Evolutionary conservation across 352 stramenopile genomes (phyloP), one percentile per base, ranked within the genome.

Genomic region (Globisporangium splendens): DNA sequence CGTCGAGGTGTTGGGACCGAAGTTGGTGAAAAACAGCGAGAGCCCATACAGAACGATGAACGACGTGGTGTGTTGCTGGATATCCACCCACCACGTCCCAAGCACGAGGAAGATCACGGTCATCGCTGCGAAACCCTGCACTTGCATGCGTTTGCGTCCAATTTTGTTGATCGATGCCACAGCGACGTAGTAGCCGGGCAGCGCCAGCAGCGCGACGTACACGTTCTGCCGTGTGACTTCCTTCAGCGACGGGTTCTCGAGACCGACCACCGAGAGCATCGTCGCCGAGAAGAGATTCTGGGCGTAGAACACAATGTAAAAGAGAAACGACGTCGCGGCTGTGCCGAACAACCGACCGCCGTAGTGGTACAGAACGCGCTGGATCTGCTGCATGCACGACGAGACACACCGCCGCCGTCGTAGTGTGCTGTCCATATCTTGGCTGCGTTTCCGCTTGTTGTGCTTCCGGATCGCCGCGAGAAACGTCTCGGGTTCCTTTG

Each of bases 1-100:
- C 7, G 86, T 96, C 28, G 86, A 89, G 51, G 68, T 79, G 66
- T 95, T 95, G 33, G 88, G 88, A 0, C 88, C 88, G 57, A 96
- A 96, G 65, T 95, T 93, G 50, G 81, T 78, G 61, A 90, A 90
- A 59, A 92, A 93, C 38, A 95, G 77, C 1, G 81, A 68, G 17
- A 89, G 61, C 0, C 82, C 79, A 62, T 86, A 93, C 2, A 95
- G 56, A 22, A 91, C 65, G 47, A 95, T 77, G 58, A 95, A 95
- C 3, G 79, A 56, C 39, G 82, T 62, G 8, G 68, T 56, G 28
- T 83, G 54, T 48, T 75, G 46, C 52, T 85, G 62, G 21, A 91
- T 62, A 18, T 66, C 54, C 1, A 84, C 65, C 80, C 81, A 92
- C 52, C 82, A 83, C 22, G 73, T 69, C n/a, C 74, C 73, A 8